These are phyloP conservation scores for Secale cereale DNA, from an alignment of 176 grass and related monocot genomes.

Conservation along the genomic window DNA sequence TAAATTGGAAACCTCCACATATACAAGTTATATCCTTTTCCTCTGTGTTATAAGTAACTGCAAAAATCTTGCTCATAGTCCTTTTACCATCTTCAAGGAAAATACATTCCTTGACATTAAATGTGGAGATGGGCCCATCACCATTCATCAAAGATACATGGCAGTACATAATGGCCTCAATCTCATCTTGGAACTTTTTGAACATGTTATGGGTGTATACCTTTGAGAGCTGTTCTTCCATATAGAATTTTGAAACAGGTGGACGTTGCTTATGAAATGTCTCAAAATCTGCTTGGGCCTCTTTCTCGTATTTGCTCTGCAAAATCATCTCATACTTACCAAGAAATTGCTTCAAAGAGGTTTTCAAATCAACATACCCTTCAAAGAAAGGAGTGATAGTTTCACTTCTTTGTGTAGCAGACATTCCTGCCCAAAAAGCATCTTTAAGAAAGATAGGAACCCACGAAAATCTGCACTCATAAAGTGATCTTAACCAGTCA, in stretches of 20 bases:
- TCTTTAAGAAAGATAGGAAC: conserved; percentile 92
- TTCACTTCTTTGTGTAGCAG: conserved; percentile 68
- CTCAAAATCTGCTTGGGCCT: conserved; percentile 95
- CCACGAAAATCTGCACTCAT: conserved; percentile 77
- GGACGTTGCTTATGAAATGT: conserved; percentile 95
- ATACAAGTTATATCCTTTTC: conserved; percentile 82
- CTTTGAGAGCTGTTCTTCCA: conserved; percentile 97
- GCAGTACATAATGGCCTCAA: conserved; percentile 99
- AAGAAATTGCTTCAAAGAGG: conserved; percentile 88
- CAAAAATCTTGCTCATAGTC: conserved; percentile 76
- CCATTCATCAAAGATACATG: conserved; percentile 61
- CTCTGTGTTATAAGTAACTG: conserved; percentile 66
- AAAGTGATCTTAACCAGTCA: conserved; percentile 84
- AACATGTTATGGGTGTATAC: conserved; percentile 96
- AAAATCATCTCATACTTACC: conserved; percentile 78
- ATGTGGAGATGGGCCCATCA: conserved; percentile 61
- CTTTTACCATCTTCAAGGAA: conserved; percentile 93
- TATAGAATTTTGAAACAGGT: conserved; percentile 89
- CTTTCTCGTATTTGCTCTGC: conserved; percentile 92
- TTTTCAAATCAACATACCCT: conserved; percentile 85
- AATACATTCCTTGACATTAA: conserved; percentile 85
- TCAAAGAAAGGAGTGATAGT: conserved; percentile 77
- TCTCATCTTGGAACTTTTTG: conserved; percentile 97
- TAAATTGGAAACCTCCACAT: conserved; percentile 98
- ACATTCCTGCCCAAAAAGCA: conserved; percentile 96